Percentiles rank a stretch among this genome's conserved stretches.
phyloP scores from a whole-genome alignment of 1,284 basidiomycete species.

The Ganoderma multipileum region DNA sequence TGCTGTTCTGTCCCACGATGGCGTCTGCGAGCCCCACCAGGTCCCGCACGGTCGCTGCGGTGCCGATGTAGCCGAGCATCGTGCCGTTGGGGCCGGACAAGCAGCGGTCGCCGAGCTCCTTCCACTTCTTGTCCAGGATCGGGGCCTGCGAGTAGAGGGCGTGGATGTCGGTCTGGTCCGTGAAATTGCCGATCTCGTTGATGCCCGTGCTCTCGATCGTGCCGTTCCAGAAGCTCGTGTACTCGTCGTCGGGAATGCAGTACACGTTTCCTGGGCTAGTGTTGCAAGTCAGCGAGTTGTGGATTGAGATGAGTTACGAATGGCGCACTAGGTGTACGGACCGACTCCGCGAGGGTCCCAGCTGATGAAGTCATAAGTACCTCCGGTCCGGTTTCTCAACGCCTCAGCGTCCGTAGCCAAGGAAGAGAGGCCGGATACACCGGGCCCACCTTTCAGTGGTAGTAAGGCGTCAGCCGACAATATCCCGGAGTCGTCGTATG shows the following conservation, averaged over 20 bases:
- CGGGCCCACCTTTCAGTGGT: conserved; percentile 20
- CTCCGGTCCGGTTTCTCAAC: conserved; percentile 23
- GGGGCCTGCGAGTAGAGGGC: conserved; percentile 18
- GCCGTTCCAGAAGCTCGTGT: conserved; percentile 23
- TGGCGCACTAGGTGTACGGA: conserved; percentile 22
- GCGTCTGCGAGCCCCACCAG: conserved; percentile 29
- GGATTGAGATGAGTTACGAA: not conserved
- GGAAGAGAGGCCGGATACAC: conserved; percentile 20
- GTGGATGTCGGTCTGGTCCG: conserved; percentile 23
- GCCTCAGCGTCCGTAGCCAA: conserved; percentile 12
- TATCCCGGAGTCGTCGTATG: not conserved
- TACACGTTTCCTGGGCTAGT: conserved; percentile 24
- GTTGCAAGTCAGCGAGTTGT: not conserved
- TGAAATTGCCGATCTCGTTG: conserved; percentile 22
- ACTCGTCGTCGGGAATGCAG: conserved; percentile 24
- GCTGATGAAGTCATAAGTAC: conserved; percentile 23
- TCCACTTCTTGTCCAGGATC: conserved; percentile 19
- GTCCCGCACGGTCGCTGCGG: conserved; percentile 29
- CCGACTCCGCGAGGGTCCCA: conserved; percentile 28
- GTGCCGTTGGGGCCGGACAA: conserved; percentile 21
- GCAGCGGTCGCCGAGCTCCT: conserved; percentile 20
- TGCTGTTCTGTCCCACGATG: conserved; percentile 21
- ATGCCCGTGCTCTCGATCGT: conserved; percentile 19
- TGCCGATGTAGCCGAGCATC: conserved; percentile 26
- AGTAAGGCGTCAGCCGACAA: not conserved